Conservation (phyloP, 805 yeast species). For the Maudiozyma pseudohumilis region DNA sequence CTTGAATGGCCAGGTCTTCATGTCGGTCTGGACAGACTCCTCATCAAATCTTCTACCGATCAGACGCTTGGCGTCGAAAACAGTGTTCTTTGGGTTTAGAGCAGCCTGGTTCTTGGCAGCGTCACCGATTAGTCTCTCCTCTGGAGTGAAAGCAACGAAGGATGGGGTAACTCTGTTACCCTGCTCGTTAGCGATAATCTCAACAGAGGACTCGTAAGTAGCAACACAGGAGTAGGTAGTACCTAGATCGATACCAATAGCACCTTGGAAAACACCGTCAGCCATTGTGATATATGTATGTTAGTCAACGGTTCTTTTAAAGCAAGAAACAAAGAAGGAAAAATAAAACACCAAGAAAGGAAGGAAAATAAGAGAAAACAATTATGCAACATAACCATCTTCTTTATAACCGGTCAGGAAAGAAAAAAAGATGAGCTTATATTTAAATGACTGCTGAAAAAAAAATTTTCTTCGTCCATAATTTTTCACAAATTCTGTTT, state of each 20-base stretch:
- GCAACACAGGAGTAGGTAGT: conserved; percentile 75
- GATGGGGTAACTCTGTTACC: conserved; percentile 83
- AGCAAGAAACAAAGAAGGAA: neutral
- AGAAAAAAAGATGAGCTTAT: conserved; percentile 4
- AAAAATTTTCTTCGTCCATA: conserved; percentile 2
- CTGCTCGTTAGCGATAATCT: conserved; percentile 73
- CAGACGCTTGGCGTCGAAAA: conserved; percentile 30
- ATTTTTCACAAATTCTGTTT: neutral
- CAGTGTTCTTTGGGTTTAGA: conserved; percentile 67
- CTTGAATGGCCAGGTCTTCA: conserved; percentile 84
- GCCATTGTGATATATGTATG: conserved; percentile 42
- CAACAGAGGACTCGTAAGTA: conserved; percentile 66
- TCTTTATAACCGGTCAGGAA: neutral
- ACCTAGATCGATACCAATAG: conserved; percentile 98
- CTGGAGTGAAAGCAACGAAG: conserved; percentile 69
- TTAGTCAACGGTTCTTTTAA: conserved; percentile 3
- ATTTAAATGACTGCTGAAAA: conserved; percentile 2
- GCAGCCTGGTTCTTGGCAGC: conserved; percentile 82
- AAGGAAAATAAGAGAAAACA: too few relatives aligned
- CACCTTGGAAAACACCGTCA: conserved; percentile 99
- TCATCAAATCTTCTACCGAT: conserved; percentile 70
- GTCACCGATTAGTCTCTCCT: conserved; percentile 73
- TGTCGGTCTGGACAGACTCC: conserved; percentile 73
- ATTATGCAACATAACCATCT: neutral
- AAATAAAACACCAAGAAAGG: neutral